Base-by-base conservation (phyloP, 116 monocot genomes). In the Zostera marina region DNA sequence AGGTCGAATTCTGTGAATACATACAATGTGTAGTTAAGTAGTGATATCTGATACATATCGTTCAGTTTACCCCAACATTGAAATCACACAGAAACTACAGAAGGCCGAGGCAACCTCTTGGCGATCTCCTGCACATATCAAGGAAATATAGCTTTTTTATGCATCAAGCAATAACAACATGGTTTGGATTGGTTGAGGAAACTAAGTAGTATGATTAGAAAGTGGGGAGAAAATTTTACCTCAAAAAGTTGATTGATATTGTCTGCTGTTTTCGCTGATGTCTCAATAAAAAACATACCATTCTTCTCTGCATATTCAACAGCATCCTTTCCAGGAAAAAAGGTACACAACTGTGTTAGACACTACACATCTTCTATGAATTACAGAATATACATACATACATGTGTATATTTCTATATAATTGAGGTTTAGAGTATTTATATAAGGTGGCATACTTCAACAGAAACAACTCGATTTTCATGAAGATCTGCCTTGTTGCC, bases 201-300 rank as follows among this genome's bases (percentile, higher is more conserved):
- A 54, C 24, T 26, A 13, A 2, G 13, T 22, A 13, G 54, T 7
- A 38, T 23, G 11, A 11, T 26, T n/a, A 14, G 9, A 26, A 14
- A 26, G 25, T 25, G 23, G 14, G 25, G 39, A 9, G 0, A 12
- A 40, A 40, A 49, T 38, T 16, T 11, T 45, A 96, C 96, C 96
- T 96, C 96, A 72, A 96, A 96, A 17, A 96, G 78, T 69, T 82
- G 85, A 52, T 89, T 96, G 70, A 96, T 89, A 68, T 96, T 96
- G 68, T 89, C 82, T 44, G 89, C 85, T 53, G 96, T 96, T 71
- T 96, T 96, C 42, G 96, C 96, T 42, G 96, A 96, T 11, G 96
- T 96, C 70, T 96, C 96, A 59, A 96, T 89, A 32, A 85, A 96
- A 64, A 89, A 89, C 96, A 96, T 89, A 49, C 80, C 80, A 67